Base-by-base conservation (phyloP, 139 green algal genomes). In the Tetratostichococcus sp. region DNA sequence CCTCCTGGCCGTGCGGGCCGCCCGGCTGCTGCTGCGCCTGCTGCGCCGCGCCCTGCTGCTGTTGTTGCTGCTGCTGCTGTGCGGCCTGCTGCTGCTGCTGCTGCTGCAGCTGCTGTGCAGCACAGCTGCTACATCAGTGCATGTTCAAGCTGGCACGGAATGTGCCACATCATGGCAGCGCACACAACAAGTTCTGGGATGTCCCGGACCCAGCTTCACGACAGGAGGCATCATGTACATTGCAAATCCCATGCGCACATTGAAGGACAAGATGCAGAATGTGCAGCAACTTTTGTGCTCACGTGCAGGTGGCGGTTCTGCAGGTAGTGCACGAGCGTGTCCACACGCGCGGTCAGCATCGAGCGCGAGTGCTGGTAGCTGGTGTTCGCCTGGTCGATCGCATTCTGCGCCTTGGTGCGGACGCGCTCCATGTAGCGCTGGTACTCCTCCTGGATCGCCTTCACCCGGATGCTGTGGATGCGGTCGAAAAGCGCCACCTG, bases 381-480 rank as follows among this genome's bases (percentile, higher is more conserved):
- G 11, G 84, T 79, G 80, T 96, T 96, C 73, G 91, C 91, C 32
- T 84, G 70, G 77, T 96, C 91, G 26, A 96, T 94, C 22, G 91
- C 91, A 21, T 75, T 75, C 80, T 95, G 91, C 17, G 91, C 91
- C 78, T 89, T 87, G 75, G 78, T 86, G 28, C 91, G 86, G 69
- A 96, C 85, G 5, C 79, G 76, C 83, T 95, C 89, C 91, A 95
- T 95, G 79, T 88, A 92, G n/a, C 86, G 82, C 81, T 93, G 89
- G 82, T 94, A 95, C 82, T 95, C 89, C 31, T 91, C 88, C 80
- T 94, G 89, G 75, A 94, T 90, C 70, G 86, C 84, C 78, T 90
- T 86, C 35, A 93, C 76, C 22, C 73, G 67, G 58, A 94, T 86
- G 79, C 80, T 86, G 76, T 96, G 91, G 32, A 88, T 84, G 30